Conservation (phyloP, 768 basidiomycete species). For the Trametes cubensis region DNA sequence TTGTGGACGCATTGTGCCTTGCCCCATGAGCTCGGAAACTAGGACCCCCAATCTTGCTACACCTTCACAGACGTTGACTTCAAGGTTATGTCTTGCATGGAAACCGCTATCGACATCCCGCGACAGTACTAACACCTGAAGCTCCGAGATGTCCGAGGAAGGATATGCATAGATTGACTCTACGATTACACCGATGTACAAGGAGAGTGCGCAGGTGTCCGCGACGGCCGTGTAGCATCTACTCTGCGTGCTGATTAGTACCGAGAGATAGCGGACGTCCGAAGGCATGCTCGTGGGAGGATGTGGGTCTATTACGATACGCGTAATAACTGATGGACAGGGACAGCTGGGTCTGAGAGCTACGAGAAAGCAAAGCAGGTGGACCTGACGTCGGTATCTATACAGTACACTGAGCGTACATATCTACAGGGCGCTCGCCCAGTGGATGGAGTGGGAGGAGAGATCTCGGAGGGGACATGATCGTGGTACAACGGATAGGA, state of each 20-base stretch:
- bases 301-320: constrained; percentile 5
- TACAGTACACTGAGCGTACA: constrained; percentile 12
- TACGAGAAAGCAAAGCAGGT: constrained; percentile 7
- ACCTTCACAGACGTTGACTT: neutral
- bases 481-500: neutral
- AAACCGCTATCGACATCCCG: no score
- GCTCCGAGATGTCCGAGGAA: no score
- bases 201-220: neutral
- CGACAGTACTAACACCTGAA: no score
- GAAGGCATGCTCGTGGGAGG: neutral
- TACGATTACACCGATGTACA: constrained; percentile 4
- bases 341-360: constrained; percentile 2
- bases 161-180: neutral
- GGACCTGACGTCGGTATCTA: neutral
- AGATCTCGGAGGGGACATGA: no score
- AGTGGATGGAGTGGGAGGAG: no score
- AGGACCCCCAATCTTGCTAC: no score
- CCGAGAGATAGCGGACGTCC: neutral
- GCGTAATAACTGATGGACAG: constrained; percentile 1
- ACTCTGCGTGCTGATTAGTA: constrained; percentile 1
- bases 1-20: no score
- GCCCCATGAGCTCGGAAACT: no score
- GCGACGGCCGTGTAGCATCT: neutral
- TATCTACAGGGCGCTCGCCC: constrained; percentile 13
- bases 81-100: neutral